These are phyloP conservation scores for Chaetomium globosum DNA, from an alignment of 2,329 filamentous ascomycete species.

Conservation along the genomic window DNA sequence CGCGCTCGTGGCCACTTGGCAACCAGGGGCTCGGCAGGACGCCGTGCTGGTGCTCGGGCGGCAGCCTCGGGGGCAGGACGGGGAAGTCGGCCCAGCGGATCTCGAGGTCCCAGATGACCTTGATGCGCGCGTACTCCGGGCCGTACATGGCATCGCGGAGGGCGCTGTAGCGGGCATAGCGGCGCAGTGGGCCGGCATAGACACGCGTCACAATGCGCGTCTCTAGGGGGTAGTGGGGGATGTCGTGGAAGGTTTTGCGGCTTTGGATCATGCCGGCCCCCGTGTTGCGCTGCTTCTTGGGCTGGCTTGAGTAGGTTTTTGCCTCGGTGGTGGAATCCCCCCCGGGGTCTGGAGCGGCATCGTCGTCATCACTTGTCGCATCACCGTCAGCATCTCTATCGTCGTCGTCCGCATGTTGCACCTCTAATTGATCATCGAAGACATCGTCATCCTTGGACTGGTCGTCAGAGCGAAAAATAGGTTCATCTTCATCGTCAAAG, in stretches of 20 bases:
- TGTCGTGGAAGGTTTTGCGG: conserved; percentile 41
- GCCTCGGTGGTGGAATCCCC: neutral
- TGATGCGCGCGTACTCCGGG: conserved; percentile 43
- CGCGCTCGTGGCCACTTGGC: conserved; percentile 42
- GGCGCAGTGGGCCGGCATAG: conserved; percentile 46
- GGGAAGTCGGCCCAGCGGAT: conserved; percentile 48
- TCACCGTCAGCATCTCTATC: conserved; percentile 29
- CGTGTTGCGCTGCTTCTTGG: conserved; percentile 31
- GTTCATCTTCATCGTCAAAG: conserved; percentile 33
- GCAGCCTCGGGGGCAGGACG: conserved; percentile 46
- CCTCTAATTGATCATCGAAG: conserved; percentile 30
- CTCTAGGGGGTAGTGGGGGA: conserved; percentile 41
- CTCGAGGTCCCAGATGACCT: conserved; percentile 44
- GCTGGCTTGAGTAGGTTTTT: conserved; percentile 11
- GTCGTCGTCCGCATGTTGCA: conserved; percentile 22
- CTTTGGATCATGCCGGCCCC: conserved; percentile 36
- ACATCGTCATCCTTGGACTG: conserved; percentile 33
- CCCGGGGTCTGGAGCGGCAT: conserved; percentile 14
- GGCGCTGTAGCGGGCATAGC: conserved; percentile 42
- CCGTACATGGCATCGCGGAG: conserved; percentile 50
- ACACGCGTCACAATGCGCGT: conserved; percentile 41
- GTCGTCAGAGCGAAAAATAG: conserved; percentile 24
- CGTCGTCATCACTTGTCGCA: conserved; percentile 28
- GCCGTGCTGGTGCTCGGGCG: conserved; percentile 34
- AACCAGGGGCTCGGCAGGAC: conserved; percentile 48